Evolutionary conservation across 306 rosid species (phyloP).

Genomic region (Dalbergia oliveri): DNA sequence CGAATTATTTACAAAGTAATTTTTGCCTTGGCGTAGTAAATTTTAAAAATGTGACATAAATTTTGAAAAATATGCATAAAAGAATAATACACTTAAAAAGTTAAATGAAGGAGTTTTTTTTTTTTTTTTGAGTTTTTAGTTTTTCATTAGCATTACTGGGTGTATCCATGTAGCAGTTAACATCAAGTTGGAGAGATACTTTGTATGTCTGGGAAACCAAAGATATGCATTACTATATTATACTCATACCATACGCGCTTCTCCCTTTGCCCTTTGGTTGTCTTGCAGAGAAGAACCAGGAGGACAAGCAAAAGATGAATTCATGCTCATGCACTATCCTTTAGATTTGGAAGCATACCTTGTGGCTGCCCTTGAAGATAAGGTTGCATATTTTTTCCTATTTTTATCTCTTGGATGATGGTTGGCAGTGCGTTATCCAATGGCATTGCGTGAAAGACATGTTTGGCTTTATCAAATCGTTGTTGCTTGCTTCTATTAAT

Average conservation of each 20-base stretch:
- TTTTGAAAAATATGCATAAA: slow-evolving; percentile 12
- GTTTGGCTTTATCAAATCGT: slow-evolving; percentile 38
- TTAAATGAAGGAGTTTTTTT: neutral
- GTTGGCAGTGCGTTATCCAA: slow-evolving; percentile 42
- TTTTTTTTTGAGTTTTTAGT: too few species aligned
- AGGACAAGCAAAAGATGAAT: slow-evolving; percentile 57
- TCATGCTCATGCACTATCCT: slow-evolving; percentile 75
- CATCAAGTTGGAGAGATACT: neutral
- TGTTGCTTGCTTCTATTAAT: slow-evolving; percentile 41
- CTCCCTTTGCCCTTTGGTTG: slow-evolving; percentile 3
- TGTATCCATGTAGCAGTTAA: neutral
- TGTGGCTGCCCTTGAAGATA: slow-evolving; percentile 44
- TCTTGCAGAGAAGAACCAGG: slow-evolving; percentile 60
- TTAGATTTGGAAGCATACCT: slow-evolving; percentile 51
- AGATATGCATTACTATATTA: slow-evolving; percentile 8
- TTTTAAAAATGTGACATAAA: neutral
- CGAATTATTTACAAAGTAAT: neutral
- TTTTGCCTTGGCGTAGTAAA: neutral
- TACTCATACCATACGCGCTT: neutral
- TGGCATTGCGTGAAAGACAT: slow-evolving; percentile 10
- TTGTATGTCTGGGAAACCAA: slow-evolving; percentile 6
- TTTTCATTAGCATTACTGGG: slow-evolving; percentile 2
- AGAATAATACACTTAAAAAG: slow-evolving; percentile 21
- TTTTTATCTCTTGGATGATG: slow-evolving; percentile 35
- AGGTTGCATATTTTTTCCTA: slow-evolving; percentile 28